Evolutionary conservation across 2,329 filamentous ascomycete genomes (phyloP), one percentile per base, ranked within the genome.

Genomic region (Fusarium humuli): DNA sequence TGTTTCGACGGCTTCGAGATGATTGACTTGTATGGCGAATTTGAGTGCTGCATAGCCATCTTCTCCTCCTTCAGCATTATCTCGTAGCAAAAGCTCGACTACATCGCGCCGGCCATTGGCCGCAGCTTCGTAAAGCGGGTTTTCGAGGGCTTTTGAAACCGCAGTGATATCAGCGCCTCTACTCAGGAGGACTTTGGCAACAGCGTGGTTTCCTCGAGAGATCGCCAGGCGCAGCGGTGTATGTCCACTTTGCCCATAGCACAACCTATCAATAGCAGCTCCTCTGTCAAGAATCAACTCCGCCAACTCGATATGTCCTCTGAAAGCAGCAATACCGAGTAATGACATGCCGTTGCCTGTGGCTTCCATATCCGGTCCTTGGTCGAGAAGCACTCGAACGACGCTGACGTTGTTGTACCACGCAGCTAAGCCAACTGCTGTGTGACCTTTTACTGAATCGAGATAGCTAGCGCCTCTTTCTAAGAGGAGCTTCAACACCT

Each of bases 11-110:
- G 46, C 3, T 34, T 16, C 12, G 6, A 6, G 6, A 1, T 47
- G 1, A 7, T 32, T 5, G 4, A 3, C 2, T 20, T 4, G 8
- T 1, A 45, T 22, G 10, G 37, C 27, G 0, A 3, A 0, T 3
- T 11, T 0, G 1, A 54, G 37, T 5, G 50, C 25, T 1, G 3
- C 1, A 1, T 7, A 1, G 1, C 12, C 12, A 4, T 32, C 20
- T 2, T 47, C 18, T 3, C 12, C n/a, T 6, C 49, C 2, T 32
- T 57, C 13, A 2, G 46, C 55, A 4, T 32, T 11, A 1, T 8
- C 14, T 7, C 20, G 0, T 0, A 57, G 9, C 0, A 57, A 12
- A 18, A 41, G n/a, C 18, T 25, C 37, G 2, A 7, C 32, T 1
- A 41, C 0, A 0, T 41, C 25, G 10, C 29, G 6, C 8, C 11